Percentiles rank a stretch among this genome's conserved stretches.
Conservation (phyloP, 2,329 filamentous ascomycete species). For the Ceratocystis destructans region DNA sequence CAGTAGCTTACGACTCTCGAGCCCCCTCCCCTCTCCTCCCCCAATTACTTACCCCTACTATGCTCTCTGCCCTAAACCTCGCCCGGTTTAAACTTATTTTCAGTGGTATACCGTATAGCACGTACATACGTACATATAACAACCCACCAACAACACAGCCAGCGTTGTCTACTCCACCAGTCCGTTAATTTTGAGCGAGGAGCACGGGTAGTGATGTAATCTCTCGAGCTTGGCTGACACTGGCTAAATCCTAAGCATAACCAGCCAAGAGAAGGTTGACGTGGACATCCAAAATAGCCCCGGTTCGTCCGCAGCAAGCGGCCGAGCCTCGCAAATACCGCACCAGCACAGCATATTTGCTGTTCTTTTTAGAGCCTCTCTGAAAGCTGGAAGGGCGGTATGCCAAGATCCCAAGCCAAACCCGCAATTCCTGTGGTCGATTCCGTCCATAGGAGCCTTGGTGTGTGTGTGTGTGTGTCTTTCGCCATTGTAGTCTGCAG, state of each 20-base stretch:
- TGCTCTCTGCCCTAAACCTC: not conserved
- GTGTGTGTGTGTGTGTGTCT: not conserved
- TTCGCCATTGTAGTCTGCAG: not conserved
- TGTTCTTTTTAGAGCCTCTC: not conserved
- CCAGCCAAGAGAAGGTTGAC: not conserved
- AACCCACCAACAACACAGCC: not conserved
- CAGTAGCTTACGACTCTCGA: no score
- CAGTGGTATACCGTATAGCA: no score
- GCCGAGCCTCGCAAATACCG: not conserved
- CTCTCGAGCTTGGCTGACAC: not conserved
- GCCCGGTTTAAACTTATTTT: not conserved
- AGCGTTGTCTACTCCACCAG: not conserved
- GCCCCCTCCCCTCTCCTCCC: no score
- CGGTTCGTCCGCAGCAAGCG: not conserved
- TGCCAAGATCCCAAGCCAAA: not conserved
- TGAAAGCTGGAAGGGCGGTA: not conserved
- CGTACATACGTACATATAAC: no score
- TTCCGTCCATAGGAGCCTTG: not conserved
- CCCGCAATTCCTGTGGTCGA: not conserved
- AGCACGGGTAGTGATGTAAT: conserved; percentile 2
- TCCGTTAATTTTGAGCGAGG: not conserved
- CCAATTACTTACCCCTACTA: no score
- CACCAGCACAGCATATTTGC: not conserved
- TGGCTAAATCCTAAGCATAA: not conserved
- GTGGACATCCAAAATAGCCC: not conserved